Evolutionary conservation across 2,329 filamentous ascomycete species (phyloP), one percentile per base, ranked within the genome.

Genomic region (Xylaria sp.): DNA sequence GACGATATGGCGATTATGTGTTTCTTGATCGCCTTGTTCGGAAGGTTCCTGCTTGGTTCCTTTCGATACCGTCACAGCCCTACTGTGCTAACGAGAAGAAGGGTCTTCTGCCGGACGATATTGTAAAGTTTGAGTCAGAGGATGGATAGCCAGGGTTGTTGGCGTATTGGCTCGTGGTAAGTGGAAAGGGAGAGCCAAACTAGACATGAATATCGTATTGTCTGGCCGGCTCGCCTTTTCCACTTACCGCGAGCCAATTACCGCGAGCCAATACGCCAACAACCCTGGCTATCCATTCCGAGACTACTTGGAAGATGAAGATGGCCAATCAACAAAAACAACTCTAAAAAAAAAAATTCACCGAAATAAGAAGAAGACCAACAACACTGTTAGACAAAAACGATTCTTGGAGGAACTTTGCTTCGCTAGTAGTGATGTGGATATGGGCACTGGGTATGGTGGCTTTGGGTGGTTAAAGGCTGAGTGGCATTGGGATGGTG

Each of bases 231-330:
- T n/a, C n/a, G n/a, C n/a, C n/a, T n/a, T n/a, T n/a, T n/a, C n/a
- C n/a, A n/a, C n/a, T n/a, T n/a, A n/a, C n/a, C n/a, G n/a, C n/a
- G n/a, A n/a, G n/a, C n/a, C 39, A 15, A 54, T 47, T 27, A 39
- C 51, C 27, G 20, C 58, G 2, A 60, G 27, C 22, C 62, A 63
- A 11, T 66, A 65, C 15, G 7, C 42, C 6, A 47, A 39, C 15
- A 27, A 56, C 22, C 31, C 49, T 17, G 27, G 31, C 15, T 20
- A 29, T 2, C 69, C 65, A 38, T 69, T 65, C 49, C 51, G 61
- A 13, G 72, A 68, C 25, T 72, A 63, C n/a, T n/a, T 61, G 3
- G 67, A 62, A 20, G 69, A 68, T 10, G 69, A 73, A 11, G 66
- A 71, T 15, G 66, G 66, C 42, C 71, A 7, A 31, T 7, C 29